Evolutionary conservation across 2,329 filamentous ascomycete species (phyloP).

Genomic region (Paecilomyces niveus): DNA sequence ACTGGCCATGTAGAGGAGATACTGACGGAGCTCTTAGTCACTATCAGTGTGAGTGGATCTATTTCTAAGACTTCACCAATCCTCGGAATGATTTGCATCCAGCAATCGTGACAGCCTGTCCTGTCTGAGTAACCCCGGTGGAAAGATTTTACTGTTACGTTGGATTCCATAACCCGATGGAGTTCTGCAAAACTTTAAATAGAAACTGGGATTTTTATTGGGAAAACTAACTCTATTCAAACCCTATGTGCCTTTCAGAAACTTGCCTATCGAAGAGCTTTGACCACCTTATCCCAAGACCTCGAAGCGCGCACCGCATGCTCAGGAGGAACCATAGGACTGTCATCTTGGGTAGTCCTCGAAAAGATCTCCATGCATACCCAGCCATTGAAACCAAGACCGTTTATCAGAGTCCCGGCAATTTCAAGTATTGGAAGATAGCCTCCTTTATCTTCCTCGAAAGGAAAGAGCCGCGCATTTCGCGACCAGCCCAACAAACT

Average conservation of each 20-base stretch:
- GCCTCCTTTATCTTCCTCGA: slow-evolving; percentile 49
- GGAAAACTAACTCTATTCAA: not conserved
- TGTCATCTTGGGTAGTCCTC: not conserved
- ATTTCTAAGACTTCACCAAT: no score
- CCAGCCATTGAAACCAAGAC: not conserved
- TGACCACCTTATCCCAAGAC: not conserved
- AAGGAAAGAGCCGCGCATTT: slow-evolving; percentile 64
- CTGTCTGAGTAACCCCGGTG: no score
- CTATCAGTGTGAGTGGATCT: no score
- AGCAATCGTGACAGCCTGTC: no score
- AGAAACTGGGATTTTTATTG: no score
- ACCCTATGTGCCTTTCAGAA: not conserved
- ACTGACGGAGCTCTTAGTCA: no score
- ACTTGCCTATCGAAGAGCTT: not conserved
- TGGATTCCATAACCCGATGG: no score
- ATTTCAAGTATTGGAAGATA: slow-evolving; percentile 24
- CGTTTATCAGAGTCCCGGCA: not conserved
- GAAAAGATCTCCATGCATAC: not conserved
- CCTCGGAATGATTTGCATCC: no score
- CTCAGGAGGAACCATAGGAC: not conserved
- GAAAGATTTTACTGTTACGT: no score
- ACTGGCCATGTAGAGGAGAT: no score
- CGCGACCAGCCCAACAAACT: slow-evolving; percentile 68
- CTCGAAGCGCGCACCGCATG: not conserved
- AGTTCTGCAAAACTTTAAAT: no score